Conservation (phyloP, 148 eudicot genomes). For the Rhododendron kiyosumense region DNA sequence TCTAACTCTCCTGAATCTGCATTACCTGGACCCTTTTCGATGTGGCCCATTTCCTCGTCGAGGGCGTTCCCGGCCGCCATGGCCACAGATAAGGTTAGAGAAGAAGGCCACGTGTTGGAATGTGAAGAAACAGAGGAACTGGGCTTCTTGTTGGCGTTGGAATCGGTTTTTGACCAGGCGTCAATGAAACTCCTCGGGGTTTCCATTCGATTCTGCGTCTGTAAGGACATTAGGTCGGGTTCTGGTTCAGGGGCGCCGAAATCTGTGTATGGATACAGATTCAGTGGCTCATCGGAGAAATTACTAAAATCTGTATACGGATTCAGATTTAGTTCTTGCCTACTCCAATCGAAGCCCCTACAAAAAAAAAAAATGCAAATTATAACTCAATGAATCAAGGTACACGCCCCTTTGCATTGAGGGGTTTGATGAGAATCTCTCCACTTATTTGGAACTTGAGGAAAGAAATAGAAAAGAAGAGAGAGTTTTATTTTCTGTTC, state of each 20-base stretch:
- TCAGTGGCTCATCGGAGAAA: conserved; percentile 27
- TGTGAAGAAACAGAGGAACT: conserved; percentile 16
- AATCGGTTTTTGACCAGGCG: conserved; percentile 45
- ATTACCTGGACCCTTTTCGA: conserved; percentile 28
- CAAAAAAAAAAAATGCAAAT: background rate
- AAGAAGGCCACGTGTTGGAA: conserved; percentile 23
- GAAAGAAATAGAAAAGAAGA: background rate
- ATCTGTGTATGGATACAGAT: conserved; percentile 25
- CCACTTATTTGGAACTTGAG: background rate
- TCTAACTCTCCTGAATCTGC: conserved; percentile 32
- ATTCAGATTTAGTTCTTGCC: conserved; percentile 18
- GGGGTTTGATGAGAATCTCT: too few relatives aligned
- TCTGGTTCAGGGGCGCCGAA: conserved; percentile 9
- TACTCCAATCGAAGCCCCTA: conserved; percentile 45
- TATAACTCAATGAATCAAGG: background rate
- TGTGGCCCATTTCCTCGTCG: conserved; percentile 35
- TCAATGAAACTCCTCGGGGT: conserved; percentile 34
- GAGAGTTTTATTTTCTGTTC: too few relatives aligned
- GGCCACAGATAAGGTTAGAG: conserved; percentile 39
- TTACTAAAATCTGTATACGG: conserved; percentile 16
- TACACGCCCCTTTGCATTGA: background rate
- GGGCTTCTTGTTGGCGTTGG: conserved; percentile 11
- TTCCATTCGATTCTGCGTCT: conserved; percentile 1
- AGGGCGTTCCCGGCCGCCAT: conserved; percentile 23
- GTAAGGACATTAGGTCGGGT: background rate